Evolutionary conservation across 75 land plant genomes (phyloP), one percentile per base, ranked within the genome.

Genomic region (Cryptomeria japonica): DNA sequence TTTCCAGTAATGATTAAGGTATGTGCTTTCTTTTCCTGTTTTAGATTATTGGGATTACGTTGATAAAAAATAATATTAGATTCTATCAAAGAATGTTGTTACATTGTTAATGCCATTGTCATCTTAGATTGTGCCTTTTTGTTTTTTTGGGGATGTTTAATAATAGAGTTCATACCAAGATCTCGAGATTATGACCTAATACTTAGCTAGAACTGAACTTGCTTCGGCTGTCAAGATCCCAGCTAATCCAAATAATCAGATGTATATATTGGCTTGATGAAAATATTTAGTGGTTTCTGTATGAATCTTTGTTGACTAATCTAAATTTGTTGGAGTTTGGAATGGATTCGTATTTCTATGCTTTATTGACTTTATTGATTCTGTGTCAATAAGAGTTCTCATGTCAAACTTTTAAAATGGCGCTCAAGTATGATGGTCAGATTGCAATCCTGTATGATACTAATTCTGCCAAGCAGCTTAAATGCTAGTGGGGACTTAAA

Each of bases 1-100:
- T 97, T 89, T 76, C 98, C 99, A 38, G 95, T 97, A 47, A 97
- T 97, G 99, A 97, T 97, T 87, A 97, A 97, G 99, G 99, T 97
- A 87, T 9, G 42, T 3, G 56, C 10, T 36, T 14, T 77, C 12
- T 25, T 32, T 44, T 34, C 53, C 32, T 28, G 34, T 46, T 28
- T 46, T 25, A 82, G 51, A 82, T 46, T 46, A 28, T 82, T 46
- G n/a, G 34, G 32, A 28, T 44, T 46, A 44, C 46, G n/a, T 22
- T 46, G 47, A n/a, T n/a, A 46, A 82, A 82, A 44, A 46, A 11
- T 82, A 49, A 39, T 19, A 46, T 39, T 22, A 82, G 22, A 10
- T 82, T 82, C 47, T 80, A 28, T 1, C 46, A 5, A 41, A 44
- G 34, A n/a, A 46, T 12, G 28, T 44, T n/a, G 47, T 51, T 46